Conservation (phyloP, 2,329 filamentous ascomycete genomes). For the Ophiostoma himal-ulmi region DNA sequence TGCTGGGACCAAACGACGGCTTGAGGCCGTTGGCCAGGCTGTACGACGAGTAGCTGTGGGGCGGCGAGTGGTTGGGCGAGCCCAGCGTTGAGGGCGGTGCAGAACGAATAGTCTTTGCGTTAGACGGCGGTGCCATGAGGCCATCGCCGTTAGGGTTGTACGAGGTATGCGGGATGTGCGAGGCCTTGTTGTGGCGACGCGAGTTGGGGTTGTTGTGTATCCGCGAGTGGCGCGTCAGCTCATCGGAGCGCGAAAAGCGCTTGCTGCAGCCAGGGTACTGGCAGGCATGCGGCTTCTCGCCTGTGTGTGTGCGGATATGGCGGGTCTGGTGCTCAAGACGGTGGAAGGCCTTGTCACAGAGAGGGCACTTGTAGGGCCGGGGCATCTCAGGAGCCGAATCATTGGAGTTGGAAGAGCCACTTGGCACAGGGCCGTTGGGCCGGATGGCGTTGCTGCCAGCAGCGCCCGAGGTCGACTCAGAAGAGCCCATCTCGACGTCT, state of each 20-base stretch:
- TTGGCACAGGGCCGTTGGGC: constrained; percentile 57
- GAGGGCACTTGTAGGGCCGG: constrained; percentile 94
- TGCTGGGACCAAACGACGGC: constrained; percentile 43
- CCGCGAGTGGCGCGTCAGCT: constrained; percentile 91
- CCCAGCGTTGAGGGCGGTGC: constrained; percentile 79
- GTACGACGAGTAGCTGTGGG: constrained; percentile 78
- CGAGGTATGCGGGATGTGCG: constrained; percentile 41
- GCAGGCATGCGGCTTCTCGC: constrained; percentile 93
- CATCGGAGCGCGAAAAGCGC: constrained; percentile 92
- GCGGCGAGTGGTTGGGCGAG: constrained; percentile 94
- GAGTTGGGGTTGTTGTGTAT: constrained; percentile 99
- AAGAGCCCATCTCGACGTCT: constrained; percentile 44
- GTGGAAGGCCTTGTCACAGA: constrained; percentile 98
- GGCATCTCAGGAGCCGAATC: constrained; percentile 65
- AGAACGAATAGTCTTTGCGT: constrained; percentile 76
- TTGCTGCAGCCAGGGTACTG: constrained; percentile 94
- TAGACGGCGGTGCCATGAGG: constrained; percentile 72
- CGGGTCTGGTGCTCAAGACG: constrained; percentile 86
- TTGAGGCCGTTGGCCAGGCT: constrained; percentile 43
- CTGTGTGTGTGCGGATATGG: constrained; percentile 75
- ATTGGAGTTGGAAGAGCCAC: constrained; percentile 49
- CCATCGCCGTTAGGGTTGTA: constrained; percentile 44
- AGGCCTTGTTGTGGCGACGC: constrained; percentile 78
- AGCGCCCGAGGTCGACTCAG: constrained; percentile 20
- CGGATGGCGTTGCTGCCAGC: constrained; percentile 43